Percentiles rank a stretch among this genome's conserved stretches.
phyloP scores from a whole-genome alignment of 345 rosid species.

The Citrus mangshanensis region DNA sequence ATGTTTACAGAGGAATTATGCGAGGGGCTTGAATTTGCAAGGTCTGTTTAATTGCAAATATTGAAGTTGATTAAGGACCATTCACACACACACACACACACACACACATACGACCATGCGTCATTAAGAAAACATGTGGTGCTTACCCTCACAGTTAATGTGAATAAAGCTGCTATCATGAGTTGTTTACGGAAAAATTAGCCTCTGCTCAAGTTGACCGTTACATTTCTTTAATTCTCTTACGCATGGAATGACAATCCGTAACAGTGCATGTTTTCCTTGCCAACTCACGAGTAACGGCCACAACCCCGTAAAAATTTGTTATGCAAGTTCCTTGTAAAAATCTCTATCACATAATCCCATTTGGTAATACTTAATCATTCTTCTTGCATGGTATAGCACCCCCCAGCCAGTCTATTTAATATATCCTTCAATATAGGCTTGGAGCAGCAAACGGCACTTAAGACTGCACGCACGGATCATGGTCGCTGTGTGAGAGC shows the following conservation, averaged over 20 bases:
- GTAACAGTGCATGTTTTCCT: background rate
- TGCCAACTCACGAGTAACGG: background rate
- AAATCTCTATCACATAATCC: background rate
- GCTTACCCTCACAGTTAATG: slow-evolving; percentile 14
- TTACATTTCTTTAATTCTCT: background rate
- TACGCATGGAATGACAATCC: no score
- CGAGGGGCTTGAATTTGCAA: background rate
- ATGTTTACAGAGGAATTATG: slow-evolving; percentile 3
- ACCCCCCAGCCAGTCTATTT: background rate
- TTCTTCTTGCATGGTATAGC: background rate
- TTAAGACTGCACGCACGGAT: background rate
- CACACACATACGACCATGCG: no score
- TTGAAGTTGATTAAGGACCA: background rate
- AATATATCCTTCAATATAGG: no score
- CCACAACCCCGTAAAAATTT: background rate
- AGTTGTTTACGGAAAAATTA: background rate
- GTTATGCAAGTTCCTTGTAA: no score
- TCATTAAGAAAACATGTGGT: background rate
- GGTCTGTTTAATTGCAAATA: background rate
- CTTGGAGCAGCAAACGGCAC: no score
- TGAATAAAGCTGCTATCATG: slow-evolving; percentile 22
- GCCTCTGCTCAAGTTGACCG: background rate
- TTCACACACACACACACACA: no score
- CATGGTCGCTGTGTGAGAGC: background rate
- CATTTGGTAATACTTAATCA: background rate